These are phyloP conservation scores for Trametes maxima DNA, from an alignment of 768 basidiomycete genomes.

Conservation along the genomic window DNA sequence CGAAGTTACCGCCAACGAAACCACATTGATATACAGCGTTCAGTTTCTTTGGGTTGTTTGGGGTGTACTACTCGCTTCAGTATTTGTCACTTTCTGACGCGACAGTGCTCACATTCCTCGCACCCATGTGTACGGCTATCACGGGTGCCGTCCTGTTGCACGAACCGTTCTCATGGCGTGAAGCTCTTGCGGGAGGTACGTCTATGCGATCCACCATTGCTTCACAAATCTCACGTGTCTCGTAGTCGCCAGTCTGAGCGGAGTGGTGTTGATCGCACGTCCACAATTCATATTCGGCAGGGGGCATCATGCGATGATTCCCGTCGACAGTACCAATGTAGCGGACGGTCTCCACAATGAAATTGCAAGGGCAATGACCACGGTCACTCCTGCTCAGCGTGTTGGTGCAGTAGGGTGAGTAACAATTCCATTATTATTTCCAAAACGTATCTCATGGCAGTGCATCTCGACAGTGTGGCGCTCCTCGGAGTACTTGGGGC, in stretches of 20 bases:
- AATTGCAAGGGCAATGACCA: not conserved
- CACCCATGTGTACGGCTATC: conserved; percentile 65
- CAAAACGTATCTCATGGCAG: not conserved
- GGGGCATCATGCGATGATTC: conserved; percentile 9
- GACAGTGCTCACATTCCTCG: conserved; percentile 73
- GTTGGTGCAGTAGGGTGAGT: conserved; percentile 62
- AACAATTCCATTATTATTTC: not conserved
- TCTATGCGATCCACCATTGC: not conserved
- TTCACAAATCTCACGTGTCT: not conserved
- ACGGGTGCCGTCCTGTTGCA: conserved; percentile 62
- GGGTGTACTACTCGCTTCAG: conserved; percentile 70
- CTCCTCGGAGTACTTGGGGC: conserved; percentile 67
- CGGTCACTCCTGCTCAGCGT: conserved; percentile 40
- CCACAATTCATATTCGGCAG: conserved; percentile 73
- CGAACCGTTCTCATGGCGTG: conserved; percentile 57
- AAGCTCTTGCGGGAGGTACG: conserved; percentile 58
- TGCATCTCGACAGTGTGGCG: conserved; percentile 47
- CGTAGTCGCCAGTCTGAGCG: conserved; percentile 64
- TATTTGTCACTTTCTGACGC: conserved; percentile 81
- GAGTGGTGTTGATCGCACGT: conserved; percentile 81
- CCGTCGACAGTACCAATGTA: not conserved
- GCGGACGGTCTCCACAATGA: conserved; percentile 14
- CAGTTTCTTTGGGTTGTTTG: conserved; percentile 74
- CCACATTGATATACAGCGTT: conserved; percentile 3
- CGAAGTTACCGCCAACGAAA: not conserved